A percentile compares a stretch with the other conserved stretches of the same genome.
These are phyloP conservation scores for Boletus rufocinnamomeus DNA, from an alignment of 768 basidiomycete genomes.

Conservation along the genomic window DNA sequence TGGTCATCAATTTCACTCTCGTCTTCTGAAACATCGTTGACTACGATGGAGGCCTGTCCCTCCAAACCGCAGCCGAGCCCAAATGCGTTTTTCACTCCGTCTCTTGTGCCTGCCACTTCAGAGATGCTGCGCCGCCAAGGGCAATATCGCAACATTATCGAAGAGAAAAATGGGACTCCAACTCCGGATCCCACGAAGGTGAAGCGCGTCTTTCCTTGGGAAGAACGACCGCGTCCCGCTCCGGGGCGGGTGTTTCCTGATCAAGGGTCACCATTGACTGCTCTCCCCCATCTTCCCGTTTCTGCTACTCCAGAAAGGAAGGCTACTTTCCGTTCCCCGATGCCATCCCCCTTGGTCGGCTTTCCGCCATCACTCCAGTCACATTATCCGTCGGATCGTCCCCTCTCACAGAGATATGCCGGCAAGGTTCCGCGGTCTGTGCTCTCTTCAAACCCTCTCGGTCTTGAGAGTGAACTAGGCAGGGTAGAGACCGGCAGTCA, in stretches of 20 bases:
- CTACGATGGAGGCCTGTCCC: constrained; percentile 21
- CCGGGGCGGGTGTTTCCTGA: constrained; percentile 76
- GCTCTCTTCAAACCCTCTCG: constrained; percentile 40
- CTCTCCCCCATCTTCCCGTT: constrained; percentile 35
- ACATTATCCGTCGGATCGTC: constrained; percentile 83
- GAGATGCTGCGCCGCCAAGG: constrained; percentile 68
- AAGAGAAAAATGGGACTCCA: constrained; percentile 44
- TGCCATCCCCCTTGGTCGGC: constrained; percentile 41
- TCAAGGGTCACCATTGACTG: constrained; percentile 52
- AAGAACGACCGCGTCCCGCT: constrained; percentile 64
- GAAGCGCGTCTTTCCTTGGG: constrained; percentile 93
- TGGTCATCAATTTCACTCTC: constrained; percentile 40
- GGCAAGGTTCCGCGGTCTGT: constrained; percentile 56
- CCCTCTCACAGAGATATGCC: constrained; percentile 78
- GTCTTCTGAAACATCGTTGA: constrained; percentile 28
- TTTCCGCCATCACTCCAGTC: constrained; percentile 64
- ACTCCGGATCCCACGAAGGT: constrained; percentile 74
- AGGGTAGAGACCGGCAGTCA: constrained; percentile 68
- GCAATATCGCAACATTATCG: constrained; percentile 66
- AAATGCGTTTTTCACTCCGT: constrained; percentile 58
- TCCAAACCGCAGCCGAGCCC: constrained; percentile 20
- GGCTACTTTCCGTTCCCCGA: constrained; percentile 21
- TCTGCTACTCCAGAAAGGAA: constrained; percentile 33
- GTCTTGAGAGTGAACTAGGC: constrained; percentile 30
- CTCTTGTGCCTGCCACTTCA: constrained; percentile 62